Evolutionary conservation across 1,284 basidiomycete species (phyloP), one percentile per base, ranked within the genome.

Genomic region (Rhodotorula sp.): DNA sequence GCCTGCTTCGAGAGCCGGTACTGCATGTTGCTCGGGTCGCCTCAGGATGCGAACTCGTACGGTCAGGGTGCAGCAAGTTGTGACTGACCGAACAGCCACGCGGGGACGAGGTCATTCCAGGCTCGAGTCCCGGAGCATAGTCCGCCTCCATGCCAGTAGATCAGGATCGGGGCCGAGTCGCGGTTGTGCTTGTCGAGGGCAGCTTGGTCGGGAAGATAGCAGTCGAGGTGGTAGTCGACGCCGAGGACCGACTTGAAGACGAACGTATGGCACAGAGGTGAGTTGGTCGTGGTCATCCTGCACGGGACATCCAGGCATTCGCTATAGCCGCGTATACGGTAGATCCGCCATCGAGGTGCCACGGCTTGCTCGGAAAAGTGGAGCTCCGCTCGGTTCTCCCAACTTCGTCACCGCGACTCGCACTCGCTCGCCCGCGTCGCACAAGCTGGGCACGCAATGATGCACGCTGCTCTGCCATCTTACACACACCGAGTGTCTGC

Each of bases 131-230:
- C 65, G 6, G 53, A 30, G 33, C 59, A 61, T 12, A 67, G 33
- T 5, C 60, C 65, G n/a, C 65, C 65, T 0, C 65, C 66, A 18
- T 62, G 60, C 33, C 42, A 62, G 66, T 62, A 67, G 10, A 24
- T 8, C 20, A 67, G 55, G 20, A 67, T 60, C 20, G 66, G 66
- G 14, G 60, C 54, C 20, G 17, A 8, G 4, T 37, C 7, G 17
- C 20, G 8, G 7, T 30, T 30, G 15, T 24, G 4, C 17, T 33
- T 20, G 22, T 15, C 15, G 1, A n/a, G n/a, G 6, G 24, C 30
- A 14, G 48, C 59, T n/a, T 42, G 22, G 6, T 33, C 7, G 2
- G 66, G 60, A 0, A 58, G n/a, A 26, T 62, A 67, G 24, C 51
- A 55, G n/a, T 67, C 66, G 17, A 26, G 18, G 8, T 51, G n/a